Evolutionary conservation across 1,284 basidiomycete species (phyloP), one percentile per base, ranked within the genome.

Genomic region (Ceratobasidium sp.): DNA sequence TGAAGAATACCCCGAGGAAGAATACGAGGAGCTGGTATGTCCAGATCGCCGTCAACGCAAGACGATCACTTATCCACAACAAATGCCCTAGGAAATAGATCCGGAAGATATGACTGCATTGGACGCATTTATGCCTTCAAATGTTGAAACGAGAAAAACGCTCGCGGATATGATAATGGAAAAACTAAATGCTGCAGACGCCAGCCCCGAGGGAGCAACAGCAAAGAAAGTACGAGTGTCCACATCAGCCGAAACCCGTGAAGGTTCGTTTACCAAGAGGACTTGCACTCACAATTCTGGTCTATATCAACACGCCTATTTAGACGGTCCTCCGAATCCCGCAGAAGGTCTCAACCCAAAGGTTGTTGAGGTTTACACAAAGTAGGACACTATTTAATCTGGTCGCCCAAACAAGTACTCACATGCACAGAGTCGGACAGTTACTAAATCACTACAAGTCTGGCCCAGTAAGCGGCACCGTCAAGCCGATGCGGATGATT

Each of bases 141-240:
- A 89, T 80, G 83, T 87, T 21, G 87, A 87, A 32, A 89, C 91
- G 78, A 88, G 93, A 39, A 87, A 88, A 79, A 97, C 95, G 3
- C 84, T 99, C 21, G 97, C 97, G 23, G 97, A 99, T 80, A 85
- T 99, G 43, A 99, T 99, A 75, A 94, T 99, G 80, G 88, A 93
- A 46, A 98, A 98, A 82, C 86, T 99, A 62, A 87, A 85, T 73
- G 86, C 90, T 73, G 86, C 86, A 72, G 84, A 83, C 41, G 85
- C 88, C 62, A 78, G 84, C 16, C 84, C 84, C 71, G 79, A 79
- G 48, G 75, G 77, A 73, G 74, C 36, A 46, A 55, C 72, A 73
- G 43, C 53, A n/a, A 64, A 64, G 41, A 58, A 74, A 70, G 21
- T 75, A 62, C 65, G 65, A 30, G 52, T 69, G 30, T 69, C 65